Base-by-base conservation (phyloP, 352 stramenopile genomes). In the Aphanomyces cochlioides region DNA sequence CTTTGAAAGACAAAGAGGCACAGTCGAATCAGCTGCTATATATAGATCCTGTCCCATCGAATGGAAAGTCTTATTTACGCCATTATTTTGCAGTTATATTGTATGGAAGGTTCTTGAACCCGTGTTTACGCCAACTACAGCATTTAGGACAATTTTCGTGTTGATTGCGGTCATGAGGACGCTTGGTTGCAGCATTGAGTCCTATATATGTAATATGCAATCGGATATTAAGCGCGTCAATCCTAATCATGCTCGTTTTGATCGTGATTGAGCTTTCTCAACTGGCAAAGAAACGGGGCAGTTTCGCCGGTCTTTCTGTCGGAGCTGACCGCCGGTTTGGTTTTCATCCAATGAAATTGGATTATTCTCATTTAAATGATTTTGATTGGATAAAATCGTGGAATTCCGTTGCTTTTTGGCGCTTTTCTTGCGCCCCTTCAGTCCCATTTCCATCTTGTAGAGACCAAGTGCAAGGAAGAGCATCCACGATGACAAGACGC, bases 391-490 rank as follows among this genome's bases (percentile, higher is more conserved):
- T 36, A 43, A 70, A 70, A 70, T 40, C 1, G 10, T 21, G 17
- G 8, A n/a, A 66, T 66, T 66, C 28, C 28, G 19, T 12, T 56
- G 41, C 7, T 34, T 21, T 63, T 19, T 19, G 4, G 47, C 47
- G 39, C 60, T 34, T n/a, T 28, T 69, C 63, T 7, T 60, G 48
- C 54, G 64, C 19, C 64, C 45, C 64, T 70, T 70, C 64, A 70
- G 64, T 70, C 13, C 54, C 7, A 17, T 45, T 61, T 61, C 54
- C 43, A 50, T 50, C 43, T 50, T n/a, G 43, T 61, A 45, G 28
- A 28, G 43, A 17, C 54, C 28, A 19, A 61, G 17, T 50, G 43
- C 10, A 50, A 50, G 17, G 43, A 12, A 50, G 15, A 8, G 10
- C 28, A 13, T 45, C 19, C 54, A 13, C 43, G 28, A 61, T 61